Evolutionary conservation across 2,329 filamentous ascomycete species (phyloP), one percentile per base, ranked within the genome.

Genomic region (Didymella sp.): DNA sequence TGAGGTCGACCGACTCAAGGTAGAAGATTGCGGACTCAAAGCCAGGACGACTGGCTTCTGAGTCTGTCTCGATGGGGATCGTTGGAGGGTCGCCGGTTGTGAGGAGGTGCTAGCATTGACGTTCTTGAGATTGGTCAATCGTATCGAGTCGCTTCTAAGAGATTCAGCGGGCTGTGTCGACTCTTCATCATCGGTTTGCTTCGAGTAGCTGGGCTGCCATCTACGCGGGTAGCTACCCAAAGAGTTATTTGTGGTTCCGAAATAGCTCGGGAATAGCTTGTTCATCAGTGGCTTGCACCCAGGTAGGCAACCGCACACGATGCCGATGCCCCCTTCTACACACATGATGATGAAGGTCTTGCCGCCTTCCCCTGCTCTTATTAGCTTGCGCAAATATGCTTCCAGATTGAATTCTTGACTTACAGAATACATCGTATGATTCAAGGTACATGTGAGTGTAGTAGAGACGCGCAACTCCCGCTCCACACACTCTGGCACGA

Each of bases 211-310:
- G 21, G 45, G 43, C 41, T 51, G 42, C 54, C 54, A 57, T 40
- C 54, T 37, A 19, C 54, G 48, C 19, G 54, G 54, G 19, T 57
- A 57, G 28, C 40, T 31, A 5, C 45, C 25, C 11, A 43, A 47
- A 22, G 41, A 51, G 33, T 42, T 37, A 13, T 59, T 56, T 0
- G 61, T 58, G 21, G 49, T 57, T 37, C 31, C 58, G 40, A 74
- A 75, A n/a, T 71, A 30, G 24, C 52, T 61, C 1, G 73, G 72
- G 35, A 69, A 67, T 17, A 71, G 25, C 12, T 46, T 49, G 41
- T 67, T 66, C 53, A 75, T 56, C 8, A 74, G 59, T 3, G 73
- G 73, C 51, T 74, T 74, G 59, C 67, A 70, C 30, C 67, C 67
- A 1, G 71, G 71, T 4, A 75, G 64, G 33, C 69, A 75, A 28